Conservation (phyloP, 192 early-diverging fungal genomes). For the Spizellomyces sp. region DNA sequence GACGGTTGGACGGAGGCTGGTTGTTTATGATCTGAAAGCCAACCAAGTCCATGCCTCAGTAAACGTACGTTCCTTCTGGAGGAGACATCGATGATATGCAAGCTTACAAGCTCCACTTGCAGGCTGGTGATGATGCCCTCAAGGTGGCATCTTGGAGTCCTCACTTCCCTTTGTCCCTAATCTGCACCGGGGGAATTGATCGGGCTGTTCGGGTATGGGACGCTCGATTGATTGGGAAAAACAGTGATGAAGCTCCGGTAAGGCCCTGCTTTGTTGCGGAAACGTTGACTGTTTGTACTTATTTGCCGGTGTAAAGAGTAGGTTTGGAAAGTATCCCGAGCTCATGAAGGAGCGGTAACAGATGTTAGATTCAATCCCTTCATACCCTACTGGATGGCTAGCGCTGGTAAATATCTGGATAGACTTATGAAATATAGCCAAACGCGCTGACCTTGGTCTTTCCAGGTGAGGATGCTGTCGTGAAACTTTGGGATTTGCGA, state of each 20-base stretch:
- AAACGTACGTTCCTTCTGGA: slow-evolving; percentile 22
- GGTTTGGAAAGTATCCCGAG: slow-evolving; percentile 55
- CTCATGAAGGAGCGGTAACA: slow-evolving; percentile 50
- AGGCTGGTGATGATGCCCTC: slow-evolving; percentile 43
- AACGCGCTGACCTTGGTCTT: not conserved
- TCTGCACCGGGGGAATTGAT: slow-evolving; percentile 44
- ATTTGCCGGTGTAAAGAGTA: not conserved
- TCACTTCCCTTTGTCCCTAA: slow-evolving; percentile 39
- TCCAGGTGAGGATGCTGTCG: slow-evolving; percentile 57
- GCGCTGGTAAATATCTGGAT: slow-evolving; percentile 35
- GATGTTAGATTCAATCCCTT: slow-evolving; percentile 72
- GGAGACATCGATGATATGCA: not conserved
- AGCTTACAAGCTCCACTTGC: too few species aligned
- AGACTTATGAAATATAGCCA: too few species aligned
- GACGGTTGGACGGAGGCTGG: slow-evolving; percentile 29
- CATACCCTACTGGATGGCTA: slow-evolving; percentile 76
- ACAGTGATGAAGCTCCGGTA: not conserved
- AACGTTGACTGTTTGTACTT: too few species aligned
- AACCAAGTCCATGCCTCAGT: slow-evolving; percentile 33
- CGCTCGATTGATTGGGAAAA: slow-evolving; percentile 35
- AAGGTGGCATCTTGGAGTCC: slow-evolving; percentile 42
- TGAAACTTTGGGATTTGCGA: slow-evolving; percentile 74
- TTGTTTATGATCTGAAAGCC: slow-evolving; percentile 40
- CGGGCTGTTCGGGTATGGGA: slow-evolving; percentile 43
- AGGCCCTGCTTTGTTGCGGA: not conserved